Percentiles rank a stretch among this genome's conserved stretches.
These are phyloP conservation scores for Diaporthe velutina DNA, from an alignment of 2,329 filamentous ascomycete species.

Conservation along the genomic window DNA sequence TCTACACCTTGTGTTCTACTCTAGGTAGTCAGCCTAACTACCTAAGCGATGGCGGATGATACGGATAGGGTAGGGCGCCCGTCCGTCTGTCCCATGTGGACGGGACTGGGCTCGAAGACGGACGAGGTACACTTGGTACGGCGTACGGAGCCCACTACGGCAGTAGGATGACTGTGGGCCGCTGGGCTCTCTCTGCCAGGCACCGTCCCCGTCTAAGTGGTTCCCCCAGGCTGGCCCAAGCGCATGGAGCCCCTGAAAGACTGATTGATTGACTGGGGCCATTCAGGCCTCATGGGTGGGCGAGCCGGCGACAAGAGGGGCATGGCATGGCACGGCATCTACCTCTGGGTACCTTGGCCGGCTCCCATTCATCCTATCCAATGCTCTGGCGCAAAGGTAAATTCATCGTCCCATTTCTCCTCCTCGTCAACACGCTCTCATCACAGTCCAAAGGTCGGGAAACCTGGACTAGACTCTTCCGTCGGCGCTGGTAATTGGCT, in stretches of 20 bases:
- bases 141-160: background rate
- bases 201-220: constrained; percentile 22
- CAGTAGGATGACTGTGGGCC: constrained; percentile 11
- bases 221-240: constrained; percentile 16
- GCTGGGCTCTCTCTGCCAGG: constrained; percentile 6
- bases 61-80: background rate
- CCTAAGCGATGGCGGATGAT: background rate
- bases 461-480: constrained; percentile 32
- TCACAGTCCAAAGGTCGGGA: constrained; percentile 31
- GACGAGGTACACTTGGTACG: background rate
- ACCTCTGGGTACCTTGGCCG: background rate
- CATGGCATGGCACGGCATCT: background rate
- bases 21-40: background rate
- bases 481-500: constrained; percentile 20
- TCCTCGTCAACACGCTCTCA: background rate
- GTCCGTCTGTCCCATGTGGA: constrained; percentile 9
- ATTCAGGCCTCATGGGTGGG: background rate
- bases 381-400: constrained; percentile 26
- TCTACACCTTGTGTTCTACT: background rate
- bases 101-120: constrained; percentile 13
- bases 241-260: constrained; percentile 27
- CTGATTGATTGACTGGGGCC: constrained; percentile 16
- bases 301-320: background rate
- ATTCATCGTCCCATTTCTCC: constrained; percentile 18
- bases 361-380: background rate